phyloP scores from a whole-genome alignment of 371 early-diverging fungal genomes.

The Actinomortierella wolfii region DNA sequence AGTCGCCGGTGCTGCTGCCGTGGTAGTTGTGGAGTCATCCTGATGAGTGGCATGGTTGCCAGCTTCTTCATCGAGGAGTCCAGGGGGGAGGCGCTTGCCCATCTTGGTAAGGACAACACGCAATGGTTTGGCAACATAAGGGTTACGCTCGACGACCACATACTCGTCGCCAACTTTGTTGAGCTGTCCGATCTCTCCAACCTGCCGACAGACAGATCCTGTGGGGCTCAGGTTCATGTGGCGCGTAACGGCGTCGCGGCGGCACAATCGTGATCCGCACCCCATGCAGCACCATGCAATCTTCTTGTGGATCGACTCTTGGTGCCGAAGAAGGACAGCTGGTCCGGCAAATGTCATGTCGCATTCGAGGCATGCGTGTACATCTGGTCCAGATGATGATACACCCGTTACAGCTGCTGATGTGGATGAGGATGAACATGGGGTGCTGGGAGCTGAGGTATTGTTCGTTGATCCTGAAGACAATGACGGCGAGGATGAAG shows the following conservation, averaged over 20 bases:
- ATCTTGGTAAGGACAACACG: constrained; percentile 33
- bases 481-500: neutral
- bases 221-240: constrained; percentile 41
- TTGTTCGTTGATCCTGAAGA: too few relatives aligned
- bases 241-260: constrained; percentile 39
- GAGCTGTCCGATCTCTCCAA: constrained; percentile 37
- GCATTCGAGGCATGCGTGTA: constrained; percentile 26
- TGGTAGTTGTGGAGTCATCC: too few relatives aligned
- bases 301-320: constrained; percentile 43
- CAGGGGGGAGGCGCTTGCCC: constrained; percentile 12
- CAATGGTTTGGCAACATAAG: constrained; percentile 32
- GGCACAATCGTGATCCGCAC: constrained; percentile 34
- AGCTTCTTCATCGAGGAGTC: too few relatives aligned
- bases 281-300: constrained; percentile 40
- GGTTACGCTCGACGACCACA: constrained; percentile 24
- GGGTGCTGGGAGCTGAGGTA: constrained; percentile 20
- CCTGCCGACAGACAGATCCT: constrained; percentile 36
- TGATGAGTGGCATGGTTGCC: too few relatives aligned
- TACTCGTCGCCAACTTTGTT: constrained; percentile 30
- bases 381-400: neutral
- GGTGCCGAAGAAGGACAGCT: constrained; percentile 31
- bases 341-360: constrained; percentile 31
- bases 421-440: constrained; percentile 11
- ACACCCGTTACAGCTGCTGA: neutral
- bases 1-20: too few relatives aligned